These are phyloP conservation scores for Olyra latifolia DNA, from an alignment of 176 grass and related monocot species.

Conservation along the genomic window DNA sequence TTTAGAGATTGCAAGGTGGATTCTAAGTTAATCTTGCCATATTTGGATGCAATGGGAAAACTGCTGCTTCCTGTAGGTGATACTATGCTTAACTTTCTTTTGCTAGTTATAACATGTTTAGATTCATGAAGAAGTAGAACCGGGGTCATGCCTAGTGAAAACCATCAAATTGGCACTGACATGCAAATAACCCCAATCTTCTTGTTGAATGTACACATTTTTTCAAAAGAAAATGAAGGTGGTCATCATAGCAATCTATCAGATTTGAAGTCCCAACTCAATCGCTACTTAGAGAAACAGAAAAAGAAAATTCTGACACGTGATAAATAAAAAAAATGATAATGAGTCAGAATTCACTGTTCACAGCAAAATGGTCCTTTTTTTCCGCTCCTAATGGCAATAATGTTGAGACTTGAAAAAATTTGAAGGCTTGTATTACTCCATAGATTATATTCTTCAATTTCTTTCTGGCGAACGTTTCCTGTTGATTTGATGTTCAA, in stretches of 20 bases:
- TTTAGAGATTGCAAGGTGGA: conserved; percentile 72
- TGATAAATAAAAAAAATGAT: neutral
- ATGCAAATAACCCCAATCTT: neutral
- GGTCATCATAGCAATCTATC: neutral
- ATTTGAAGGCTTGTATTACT: neutral
- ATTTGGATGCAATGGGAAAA: conserved; percentile 53
- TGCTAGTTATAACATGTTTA: conserved; percentile 5
- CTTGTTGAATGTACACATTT: neutral
- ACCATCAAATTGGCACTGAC: neutral
- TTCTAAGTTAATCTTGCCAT: conserved; percentile 61
- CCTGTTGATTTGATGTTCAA: neutral
- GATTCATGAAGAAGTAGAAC: neutral
- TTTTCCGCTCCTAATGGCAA: neutral
- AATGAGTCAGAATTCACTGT: neutral
- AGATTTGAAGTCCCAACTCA: neutral
- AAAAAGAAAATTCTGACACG: neutral
- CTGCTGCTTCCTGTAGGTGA: conserved; percentile 64
- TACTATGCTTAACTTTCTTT: neutral
- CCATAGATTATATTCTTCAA: neutral
- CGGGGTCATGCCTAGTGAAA: neutral
- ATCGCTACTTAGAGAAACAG: conserved; percentile 3
- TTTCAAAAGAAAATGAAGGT: neutral
- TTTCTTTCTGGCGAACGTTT: neutral
- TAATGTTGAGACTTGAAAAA: conserved; percentile 15
- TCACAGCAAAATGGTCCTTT: neutral